phyloP scores from a whole-genome alignment of 1,284 basidiomycete species.

The Kalmanozyma brasiliensis region DNA sequence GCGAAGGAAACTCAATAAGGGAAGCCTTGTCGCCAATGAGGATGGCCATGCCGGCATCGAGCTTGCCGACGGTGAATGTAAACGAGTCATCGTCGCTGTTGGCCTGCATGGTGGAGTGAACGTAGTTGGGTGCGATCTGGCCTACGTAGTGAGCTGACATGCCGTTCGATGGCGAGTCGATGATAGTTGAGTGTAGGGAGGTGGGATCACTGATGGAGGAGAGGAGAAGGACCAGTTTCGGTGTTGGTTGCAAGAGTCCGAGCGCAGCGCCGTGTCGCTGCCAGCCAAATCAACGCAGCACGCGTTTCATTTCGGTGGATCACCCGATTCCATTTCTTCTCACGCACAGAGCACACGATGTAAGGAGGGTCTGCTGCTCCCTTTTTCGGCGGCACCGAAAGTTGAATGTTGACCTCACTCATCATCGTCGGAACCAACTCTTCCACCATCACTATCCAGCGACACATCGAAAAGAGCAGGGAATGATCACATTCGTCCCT shows the following conservation, averaged over 20 bases:
- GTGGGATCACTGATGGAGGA: slow-evolving; percentile 6
- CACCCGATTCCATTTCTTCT: slow-evolving; percentile 4
- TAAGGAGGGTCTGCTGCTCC: slow-evolving; percentile 7
- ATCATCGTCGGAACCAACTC: neutral
- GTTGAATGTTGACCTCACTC: neutral
- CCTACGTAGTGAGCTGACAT: slow-evolving; percentile 54
- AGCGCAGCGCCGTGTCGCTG: slow-evolving; percentile 3
- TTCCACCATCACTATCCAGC: neutral
- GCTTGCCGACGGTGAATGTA: slow-evolving; percentile 67
- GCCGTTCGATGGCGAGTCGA: neutral
- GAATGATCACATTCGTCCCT: slow-evolving; percentile 60
- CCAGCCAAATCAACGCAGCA: too few species aligned
- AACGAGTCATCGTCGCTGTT: slow-evolving; percentile 42
- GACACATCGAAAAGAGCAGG: slow-evolving; percentile 1
- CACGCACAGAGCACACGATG: slow-evolving; percentile 9
- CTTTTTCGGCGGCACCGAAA: slow-evolving; percentile 4
- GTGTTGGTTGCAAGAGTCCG: neutral
- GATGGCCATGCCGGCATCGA: slow-evolving; percentile 67
- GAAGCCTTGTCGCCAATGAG: slow-evolving; percentile 66
- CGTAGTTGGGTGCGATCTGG: slow-evolving; percentile 54
- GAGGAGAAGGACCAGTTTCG: neutral
- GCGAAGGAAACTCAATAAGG: slow-evolving; percentile 67
- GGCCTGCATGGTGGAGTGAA: slow-evolving; percentile 47
- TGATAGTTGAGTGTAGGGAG: neutral
- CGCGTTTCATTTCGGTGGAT: slow-evolving; percentile 4